Base-by-base conservation (phyloP, 176 grass and related monocot genomes). In the Phyllostachys edulis region DNA sequence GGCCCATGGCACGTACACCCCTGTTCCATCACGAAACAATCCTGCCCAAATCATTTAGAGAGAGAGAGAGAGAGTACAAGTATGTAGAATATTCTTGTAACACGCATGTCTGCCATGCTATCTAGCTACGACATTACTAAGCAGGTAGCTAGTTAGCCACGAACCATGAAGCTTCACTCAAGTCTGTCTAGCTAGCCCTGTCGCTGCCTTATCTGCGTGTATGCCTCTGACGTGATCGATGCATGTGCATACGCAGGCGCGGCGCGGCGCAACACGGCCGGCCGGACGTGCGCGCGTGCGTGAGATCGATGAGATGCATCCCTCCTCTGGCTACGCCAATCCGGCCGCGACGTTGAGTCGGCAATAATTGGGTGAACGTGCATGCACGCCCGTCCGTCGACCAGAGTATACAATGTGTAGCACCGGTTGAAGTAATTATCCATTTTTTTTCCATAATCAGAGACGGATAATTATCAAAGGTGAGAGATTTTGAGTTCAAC, bases 41-140 rank as follows among this genome's bases (percentile, higher is more conserved):
- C 67, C 61, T 61, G 59, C n/a, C 24, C 82, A 70, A 81, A 89
- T 89, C 46, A 85, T 73, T 73, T 23, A 23, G 23, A 52, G 75
- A 75, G 59, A 70, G 26, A 38, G 76, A 24, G 55, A 23, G 52
- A 72, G 82, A 61, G 21, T 13, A 54, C 40, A 21, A 18, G 4
- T 14, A 46, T 16, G 64, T 54, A 77, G 87, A 51, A 80, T 87
- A 87, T 87, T 80, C 77, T 80, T 23, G 46, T 64, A 65, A 40
- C 77, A 66, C 61, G 60, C 32, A 41, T 40, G 44, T 32, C 56
- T 63, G 80, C 56, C 42, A 80, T 8, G 39, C 52, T n/a, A n/a
- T n/a, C n/a, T 24, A 11, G 39, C 52, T 24, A 11, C 38, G 82
- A 17, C 42, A 71, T 79, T 12, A 67, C 52, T 41, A 20, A 77